Evolutionary conservation across 2,329 filamentous ascomycete genomes (phyloP), one percentile per base, ranked within the genome.

Genomic region (Fusarium phyllophilum): DNA sequence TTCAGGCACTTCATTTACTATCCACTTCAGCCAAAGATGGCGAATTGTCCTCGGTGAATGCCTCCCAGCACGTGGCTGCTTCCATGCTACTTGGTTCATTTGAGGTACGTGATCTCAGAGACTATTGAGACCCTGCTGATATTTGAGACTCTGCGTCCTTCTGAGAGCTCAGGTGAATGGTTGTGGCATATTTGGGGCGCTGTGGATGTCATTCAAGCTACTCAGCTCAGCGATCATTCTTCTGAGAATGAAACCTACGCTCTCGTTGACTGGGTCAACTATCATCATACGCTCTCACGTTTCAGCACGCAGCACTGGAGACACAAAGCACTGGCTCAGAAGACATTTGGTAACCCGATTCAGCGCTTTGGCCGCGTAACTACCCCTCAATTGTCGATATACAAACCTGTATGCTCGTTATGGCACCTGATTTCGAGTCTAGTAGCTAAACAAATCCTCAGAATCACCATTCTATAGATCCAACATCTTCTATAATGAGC

Each of bases 291-390:
- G 11, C 39, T 77, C 14, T 75, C 74, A 26, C 62, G 62, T 3
- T 77, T 77, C n/a, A 62, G 72, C n/a, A 56, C 62, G 17, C 59
- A 66, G n/a, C 68, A 77, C 52, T 77, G 75, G 75, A 54, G 38
- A 5, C 65, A 67, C 3, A 55, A 45, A 13, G 20, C 62, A 24
- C 6, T 56, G 6, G 34, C 26, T 8, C 31, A n/a, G 5, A 34
- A n/a, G 6, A 3, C 26, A 2, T 18, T 15, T 2, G 2, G 4
- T 2, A 6, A 22, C 8, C 22, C 7, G 2, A 0, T 6, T 6
- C n/a, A 36, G 15, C 13, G 6, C 49, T 17, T 5, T 8, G 18
- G 13, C 20, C n/a, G 4, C 10, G 4, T 15, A 22, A 10, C 18
- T 9, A 52, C 9, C 2, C 29, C 18, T 10, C 48, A 33, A 18